Percentiles rank a stretch among this genome's conserved stretches.
Evolutionary conservation across 257 asterid genomes (phyloP).

Genomic region (Plantago major): DNA sequence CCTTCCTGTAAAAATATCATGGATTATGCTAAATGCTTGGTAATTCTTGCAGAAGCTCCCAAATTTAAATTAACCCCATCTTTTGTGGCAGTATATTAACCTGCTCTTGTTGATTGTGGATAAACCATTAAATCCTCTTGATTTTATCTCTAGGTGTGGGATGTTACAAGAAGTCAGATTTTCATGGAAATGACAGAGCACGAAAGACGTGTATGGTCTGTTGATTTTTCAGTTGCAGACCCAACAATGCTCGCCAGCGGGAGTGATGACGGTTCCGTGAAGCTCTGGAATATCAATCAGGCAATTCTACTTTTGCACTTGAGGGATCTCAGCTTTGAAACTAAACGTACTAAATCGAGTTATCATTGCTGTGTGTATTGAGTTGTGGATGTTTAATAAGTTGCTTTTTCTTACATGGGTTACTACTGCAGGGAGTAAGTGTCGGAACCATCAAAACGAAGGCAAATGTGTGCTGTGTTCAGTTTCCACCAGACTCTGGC

Average conservation of each 20-base stretch:
- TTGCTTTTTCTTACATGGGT: conserved; percentile 62
- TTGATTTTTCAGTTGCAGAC: conserved; percentile 88
- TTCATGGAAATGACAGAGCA: conserved; percentile 98
- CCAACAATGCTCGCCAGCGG: conserved; percentile 98
- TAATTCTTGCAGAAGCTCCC: no score
- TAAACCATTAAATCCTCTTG: conserved; percentile 8
- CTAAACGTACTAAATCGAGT: conserved; percentile 75
- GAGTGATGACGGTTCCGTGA: conserved; percentile 94
- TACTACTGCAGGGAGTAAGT: conserved; percentile 86
- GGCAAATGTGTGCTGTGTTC: conserved; percentile 98
- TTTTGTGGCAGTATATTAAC: no score
- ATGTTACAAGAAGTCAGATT: conserved; percentile 75
- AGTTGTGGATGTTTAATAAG: conserved; percentile 42
- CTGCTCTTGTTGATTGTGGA: background rate
- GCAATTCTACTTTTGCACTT: conserved; percentile 95
- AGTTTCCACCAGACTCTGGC: conserved; percentile 78
- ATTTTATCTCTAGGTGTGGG: conserved; percentile 70
- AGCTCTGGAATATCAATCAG: conserved; percentile 99
- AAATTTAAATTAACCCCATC: no score
- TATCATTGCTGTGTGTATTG: conserved; percentile 35
- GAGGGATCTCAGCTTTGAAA: conserved; percentile 94
- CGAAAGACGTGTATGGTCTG: conserved; percentile 92
- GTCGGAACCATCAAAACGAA: conserved; percentile 79
- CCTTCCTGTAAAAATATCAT: no score
- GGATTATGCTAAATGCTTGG: no score